phyloP scores from a whole-genome alignment of 306 rosid species.

The Ziziphus jujuba region DNA sequence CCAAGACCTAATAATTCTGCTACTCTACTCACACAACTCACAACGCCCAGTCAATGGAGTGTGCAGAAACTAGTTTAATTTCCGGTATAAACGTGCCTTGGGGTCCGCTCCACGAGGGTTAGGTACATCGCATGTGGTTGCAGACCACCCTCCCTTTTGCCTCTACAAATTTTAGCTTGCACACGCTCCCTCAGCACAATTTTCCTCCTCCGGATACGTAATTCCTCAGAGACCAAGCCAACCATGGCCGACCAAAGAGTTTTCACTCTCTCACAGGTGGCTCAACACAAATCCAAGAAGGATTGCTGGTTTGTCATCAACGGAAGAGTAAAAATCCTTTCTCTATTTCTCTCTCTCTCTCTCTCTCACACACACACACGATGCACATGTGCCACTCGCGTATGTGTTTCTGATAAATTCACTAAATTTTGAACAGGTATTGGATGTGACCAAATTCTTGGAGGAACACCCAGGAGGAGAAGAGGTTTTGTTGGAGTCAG shows the following conservation, averaged over 20 bases:
- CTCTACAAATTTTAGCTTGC: constrained; percentile 10
- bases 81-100: background rate
- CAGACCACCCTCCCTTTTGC: background rate
- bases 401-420: background rate
- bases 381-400: background rate
- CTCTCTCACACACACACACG: too few relatives aligned
- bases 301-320: constrained; percentile 55
- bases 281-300: constrained; percentile 55
- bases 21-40: too few relatives aligned
- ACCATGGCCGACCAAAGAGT: constrained; percentile 39
- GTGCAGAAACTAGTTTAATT: too few relatives aligned
- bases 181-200: background rate
- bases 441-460: constrained; percentile 56
- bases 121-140: background rate
- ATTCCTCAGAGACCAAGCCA: background rate
- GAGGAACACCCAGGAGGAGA: constrained; percentile 70
- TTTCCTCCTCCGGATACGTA: background rate
- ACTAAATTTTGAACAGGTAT: constrained; percentile 33
- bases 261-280: constrained; percentile 55
- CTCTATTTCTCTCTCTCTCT: constrained; percentile 1
- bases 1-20: too few relatives aligned
- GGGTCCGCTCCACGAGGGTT: background rate
- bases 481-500: constrained; percentile 47
- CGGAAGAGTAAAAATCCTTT: constrained; percentile 43
- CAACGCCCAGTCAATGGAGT: too few relatives aligned